A percentile compares a stretch with the other conserved stretches of the same genome.
Evolutionary conservation across 768 basidiomycete genomes (phyloP).

Genomic region (Auriscalpium orientale): DNA sequence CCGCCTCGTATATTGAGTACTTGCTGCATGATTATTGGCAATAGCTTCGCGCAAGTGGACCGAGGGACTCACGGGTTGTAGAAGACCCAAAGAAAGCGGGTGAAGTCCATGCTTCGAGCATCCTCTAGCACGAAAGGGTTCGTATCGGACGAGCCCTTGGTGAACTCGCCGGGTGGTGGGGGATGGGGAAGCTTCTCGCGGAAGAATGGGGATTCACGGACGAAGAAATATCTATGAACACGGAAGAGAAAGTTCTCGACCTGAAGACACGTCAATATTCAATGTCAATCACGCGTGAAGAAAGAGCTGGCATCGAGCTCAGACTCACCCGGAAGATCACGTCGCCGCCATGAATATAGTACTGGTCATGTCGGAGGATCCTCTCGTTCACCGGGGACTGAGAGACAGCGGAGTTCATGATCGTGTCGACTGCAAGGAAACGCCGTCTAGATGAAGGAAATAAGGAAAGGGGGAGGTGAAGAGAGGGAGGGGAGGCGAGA

Average conservation of each 20-base stretch:
- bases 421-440: background rate
- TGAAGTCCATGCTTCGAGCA: constrained; percentile 18
- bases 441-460: background rate
- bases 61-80: constrained; percentile 23
- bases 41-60: too few relatives aligned
- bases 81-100: constrained; percentile 23
- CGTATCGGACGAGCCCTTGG: constrained; percentile 21
- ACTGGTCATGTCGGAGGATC: constrained; percentile 26
- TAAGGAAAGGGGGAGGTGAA: background rate
- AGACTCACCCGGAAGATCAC: constrained; percentile 28
- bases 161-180: constrained; percentile 14
- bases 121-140: constrained; percentile 23
- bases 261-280: constrained; percentile 28
- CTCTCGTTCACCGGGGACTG: constrained; percentile 14
- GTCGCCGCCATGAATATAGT: constrained; percentile 50
- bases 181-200: constrained; percentile 14
- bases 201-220: constrained; percentile 50
- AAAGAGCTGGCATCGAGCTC: background rate
- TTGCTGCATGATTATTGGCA: constrained; percentile 25
- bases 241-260: constrained; percentile 49
- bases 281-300: background rate
- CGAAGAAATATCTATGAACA: constrained; percentile 56
- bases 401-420: constrained; percentile 11
- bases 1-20: constrained; percentile 48
- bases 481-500: background rate